Evolutionary conservation across 2,329 filamentous ascomycete species (phyloP), one percentile per base, ranked within the genome.

Genomic region (Verticillium nubilum): DNA sequence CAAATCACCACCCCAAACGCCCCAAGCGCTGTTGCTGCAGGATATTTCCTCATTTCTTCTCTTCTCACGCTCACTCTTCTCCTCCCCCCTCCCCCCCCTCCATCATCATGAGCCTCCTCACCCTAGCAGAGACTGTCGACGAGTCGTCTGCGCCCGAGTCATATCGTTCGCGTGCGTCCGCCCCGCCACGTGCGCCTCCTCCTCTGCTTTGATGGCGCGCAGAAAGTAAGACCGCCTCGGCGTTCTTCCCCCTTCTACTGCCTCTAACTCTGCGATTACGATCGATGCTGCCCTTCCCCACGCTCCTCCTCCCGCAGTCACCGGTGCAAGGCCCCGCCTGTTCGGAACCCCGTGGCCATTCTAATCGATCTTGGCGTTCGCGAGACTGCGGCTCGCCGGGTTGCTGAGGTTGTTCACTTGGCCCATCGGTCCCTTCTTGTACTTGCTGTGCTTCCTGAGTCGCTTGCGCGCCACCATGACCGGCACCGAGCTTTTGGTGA

Each of bases 391-490:
- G 56, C 86, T 83, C 57, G 80, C 82, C 12, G 90, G 88, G 61
- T 88, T 89, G 64, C 82, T 85, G 59, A 96, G 80, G 66, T 96
- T 94, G 74, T 96, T 97, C 63, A 91, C 87, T 64, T 95, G 85
- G 61, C 86, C 86, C 61, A 91, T 78, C 52, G 86, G 85, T 19
- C 86, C 82, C 62, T 85, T 85, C 74, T 89, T 90, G 72, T 89
- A 90, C 72, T 94, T 93, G 72, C 86, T 88, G 76, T 96, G 90
- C 74, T 97, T 97, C 55, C 90, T 83, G 52, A 97, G 80, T 60
- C 91, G 89, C 79, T 96, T 97, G 61, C 95, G 83, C 7, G 95
- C 95, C 35, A 98, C 95, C 95, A 99, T 99, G 61, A 99, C 95
- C 0, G 95, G 95, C 17, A 96, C 92, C 2, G 91, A 96, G 64